These are phyloP conservation scores for Nepenthes alata DNA, from an alignment of 179 eudicot genomes.

Conservation along the genomic window DNA sequence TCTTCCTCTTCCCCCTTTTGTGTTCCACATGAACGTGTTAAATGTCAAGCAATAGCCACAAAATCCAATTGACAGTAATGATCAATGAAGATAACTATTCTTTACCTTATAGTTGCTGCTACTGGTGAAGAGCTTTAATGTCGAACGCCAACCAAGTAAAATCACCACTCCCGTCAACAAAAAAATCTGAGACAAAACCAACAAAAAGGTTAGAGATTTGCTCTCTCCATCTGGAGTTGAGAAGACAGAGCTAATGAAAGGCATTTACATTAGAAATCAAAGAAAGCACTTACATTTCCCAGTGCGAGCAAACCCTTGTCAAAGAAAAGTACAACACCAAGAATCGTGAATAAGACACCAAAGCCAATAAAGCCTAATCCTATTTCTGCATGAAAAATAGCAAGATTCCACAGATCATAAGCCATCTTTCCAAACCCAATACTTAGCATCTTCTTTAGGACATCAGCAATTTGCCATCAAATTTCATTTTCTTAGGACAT, in stretches of 20 bases:
- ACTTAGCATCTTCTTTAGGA: neutral
- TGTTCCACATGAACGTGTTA: no score
- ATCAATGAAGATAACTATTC: neutral
- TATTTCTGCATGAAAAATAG: constrained; percentile 26
- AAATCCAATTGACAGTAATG: no score
- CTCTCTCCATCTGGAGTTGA: neutral
- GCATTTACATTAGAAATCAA: neutral
- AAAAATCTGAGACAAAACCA: constrained; percentile 22
- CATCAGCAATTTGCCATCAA: neutral
- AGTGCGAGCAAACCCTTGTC: constrained; percentile 53
- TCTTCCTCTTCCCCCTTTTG: no score
- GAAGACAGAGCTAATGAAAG: neutral
- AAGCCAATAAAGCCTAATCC: constrained; percentile 51
- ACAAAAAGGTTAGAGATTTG: neutral
- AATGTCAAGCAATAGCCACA: no score
- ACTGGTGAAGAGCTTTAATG: constrained; percentile 30
- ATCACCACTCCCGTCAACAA: constrained; percentile 35
- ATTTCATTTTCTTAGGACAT: no score
- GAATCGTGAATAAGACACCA: constrained; percentile 43
- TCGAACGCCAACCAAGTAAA: constrained; percentile 41
- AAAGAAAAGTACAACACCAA: constrained; percentile 40
- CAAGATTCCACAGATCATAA: neutral
- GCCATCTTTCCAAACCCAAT: neutral
- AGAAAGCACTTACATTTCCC: constrained; percentile 35
- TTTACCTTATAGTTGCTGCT: constrained; percentile 38